phyloP scores from a whole-genome alignment of 2,329 filamentous ascomycete species.

The Aspergillus terreus region DNA sequence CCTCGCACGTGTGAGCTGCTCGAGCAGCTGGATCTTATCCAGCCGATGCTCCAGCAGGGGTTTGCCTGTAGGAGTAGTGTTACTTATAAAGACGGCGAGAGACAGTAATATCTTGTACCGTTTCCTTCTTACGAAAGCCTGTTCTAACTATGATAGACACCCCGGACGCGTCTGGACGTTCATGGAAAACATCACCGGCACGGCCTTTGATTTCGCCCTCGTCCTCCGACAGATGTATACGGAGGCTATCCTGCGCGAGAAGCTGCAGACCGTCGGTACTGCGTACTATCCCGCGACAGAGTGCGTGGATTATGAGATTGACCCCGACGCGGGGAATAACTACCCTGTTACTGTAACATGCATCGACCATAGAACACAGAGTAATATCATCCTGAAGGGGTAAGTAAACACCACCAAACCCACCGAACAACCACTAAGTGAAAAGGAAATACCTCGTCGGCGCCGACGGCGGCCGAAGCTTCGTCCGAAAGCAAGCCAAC shows the following conservation, averaged over 20 bases:
- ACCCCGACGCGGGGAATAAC: background rate
- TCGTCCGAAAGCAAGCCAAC: constrained; percentile 38
- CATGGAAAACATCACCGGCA: constrained; percentile 49
- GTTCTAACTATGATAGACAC: background rate
- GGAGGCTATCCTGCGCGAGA: constrained; percentile 49
- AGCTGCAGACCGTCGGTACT: constrained; percentile 22
- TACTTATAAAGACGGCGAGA: constrained; percentile 29
- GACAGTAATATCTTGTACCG: constrained; percentile 5
- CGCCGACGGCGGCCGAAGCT: constrained; percentile 49
- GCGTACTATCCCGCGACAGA: background rate
- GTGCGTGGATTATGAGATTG: background rate
- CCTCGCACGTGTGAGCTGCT: constrained; percentile 47
- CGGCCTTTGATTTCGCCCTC: constrained; percentile 50
- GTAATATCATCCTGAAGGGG: background rate
- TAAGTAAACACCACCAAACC: background rate
- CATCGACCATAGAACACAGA: background rate
- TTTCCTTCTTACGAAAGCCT: background rate
- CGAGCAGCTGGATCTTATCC: constrained; percentile 38
- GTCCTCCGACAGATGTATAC: constrained; percentile 55
- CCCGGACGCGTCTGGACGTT: constrained; percentile 19
- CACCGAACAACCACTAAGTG: background rate
- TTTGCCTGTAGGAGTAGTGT: constrained; percentile 26
- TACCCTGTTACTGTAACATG: background rate
- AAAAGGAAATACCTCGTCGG: constrained; percentile 36
- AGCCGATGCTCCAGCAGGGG: constrained; percentile 59